phyloP scores from a whole-genome alignment of 331 rosid species.

The Erythrophleum ivorense region DNA sequence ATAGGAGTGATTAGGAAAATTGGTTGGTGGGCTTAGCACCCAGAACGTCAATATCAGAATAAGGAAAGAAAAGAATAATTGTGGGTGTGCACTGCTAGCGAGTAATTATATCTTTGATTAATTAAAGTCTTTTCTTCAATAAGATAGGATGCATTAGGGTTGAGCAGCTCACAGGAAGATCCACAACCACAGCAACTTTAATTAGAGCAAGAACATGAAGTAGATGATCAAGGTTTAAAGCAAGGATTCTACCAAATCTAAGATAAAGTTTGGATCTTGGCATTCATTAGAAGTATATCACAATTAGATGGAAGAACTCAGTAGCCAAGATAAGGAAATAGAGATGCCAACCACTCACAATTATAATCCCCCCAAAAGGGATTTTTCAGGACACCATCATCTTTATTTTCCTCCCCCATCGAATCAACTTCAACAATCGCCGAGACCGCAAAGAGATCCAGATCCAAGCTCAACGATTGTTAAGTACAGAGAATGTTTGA shows the following conservation, averaged over 20 bases:
- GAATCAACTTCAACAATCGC: constrained; percentile 2
- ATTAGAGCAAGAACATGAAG: constrained; percentile 8
- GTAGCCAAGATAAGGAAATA: constrained; percentile 51
- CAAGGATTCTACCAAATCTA: not conserved
- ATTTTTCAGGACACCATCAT: constrained; percentile 49
- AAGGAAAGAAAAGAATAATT: constrained; percentile 39
- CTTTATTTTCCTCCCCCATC: not conserved
- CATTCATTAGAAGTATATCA: constrained; percentile 3
- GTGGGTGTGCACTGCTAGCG: constrained; percentile 31
- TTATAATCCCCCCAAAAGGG: constrained; percentile 50
- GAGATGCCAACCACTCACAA: constrained; percentile 53
- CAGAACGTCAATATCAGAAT: constrained; percentile 54
- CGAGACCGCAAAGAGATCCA: constrained; percentile 49
- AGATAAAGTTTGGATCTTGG: constrained; percentile 12
- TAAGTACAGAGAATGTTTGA: constrained; percentile 73
- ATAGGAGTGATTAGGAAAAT: constrained; percentile 45
- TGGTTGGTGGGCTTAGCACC: constrained; percentile 60
- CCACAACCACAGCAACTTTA: constrained; percentile 35
- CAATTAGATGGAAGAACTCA: constrained; percentile 58
- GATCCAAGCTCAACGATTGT: constrained; percentile 39
- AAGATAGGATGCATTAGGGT: constrained; percentile 46
- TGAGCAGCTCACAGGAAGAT: constrained; percentile 34
- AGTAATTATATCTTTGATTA: constrained; percentile 48
- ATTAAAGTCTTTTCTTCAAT: constrained; percentile 28
- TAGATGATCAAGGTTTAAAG: constrained; percentile 7